Evolutionary conservation across 495 filamentous ascomycete species (phyloP), one percentile per base, ranked within the genome.

Genomic region (Aspergillus sclerotioniger): DNA sequence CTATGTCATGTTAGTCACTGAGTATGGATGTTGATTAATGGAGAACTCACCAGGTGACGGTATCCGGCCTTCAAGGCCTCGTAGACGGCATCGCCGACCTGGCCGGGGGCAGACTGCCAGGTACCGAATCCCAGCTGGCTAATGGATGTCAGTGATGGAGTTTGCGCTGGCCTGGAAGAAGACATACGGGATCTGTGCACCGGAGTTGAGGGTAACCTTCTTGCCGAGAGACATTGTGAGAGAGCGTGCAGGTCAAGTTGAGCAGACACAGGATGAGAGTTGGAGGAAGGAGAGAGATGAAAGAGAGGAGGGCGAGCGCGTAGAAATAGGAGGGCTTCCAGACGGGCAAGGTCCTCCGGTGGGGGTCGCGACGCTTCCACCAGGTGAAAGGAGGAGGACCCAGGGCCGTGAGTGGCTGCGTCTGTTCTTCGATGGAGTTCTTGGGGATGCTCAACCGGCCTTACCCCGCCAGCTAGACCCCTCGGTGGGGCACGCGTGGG

Each of bases 91-190:
- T 78, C 68, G 35, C 76, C 77, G 54, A 84, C 81, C 67, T 82
- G 71, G 49, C 78, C 78, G 47, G 74, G 80, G 54, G 72, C 74
- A 29, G 79, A 76, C 57, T 81, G 79, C 81, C 81, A 84, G 59
- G 81, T 84, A 54, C 81, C 81, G 51, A 82, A 76, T 56, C 81
- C 81, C 66, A 83, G 62, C 57, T 72, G 70, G 59, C 76, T 78
- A 52, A 16, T 10, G 15, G 25, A 31, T 0, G 35, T 60, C 47
- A 63, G 59, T 47, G 49, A 51, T 29, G 9, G 35, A 16, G 6
- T 8, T 15, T 17, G 6, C 44, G 19, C 3, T 20, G 45, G 9
- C 15, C 5, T 1, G 35, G 57, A 21, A 50, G 31, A 33, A 43
- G 29, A 68, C 76, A 29, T 71, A 78, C 76, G 76, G 74, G 68